Evolutionary conservation across 495 filamentous ascomycete species (phyloP), one percentile per base, ranked within the genome.

Genomic region (Daldinia grandis): DNA sequence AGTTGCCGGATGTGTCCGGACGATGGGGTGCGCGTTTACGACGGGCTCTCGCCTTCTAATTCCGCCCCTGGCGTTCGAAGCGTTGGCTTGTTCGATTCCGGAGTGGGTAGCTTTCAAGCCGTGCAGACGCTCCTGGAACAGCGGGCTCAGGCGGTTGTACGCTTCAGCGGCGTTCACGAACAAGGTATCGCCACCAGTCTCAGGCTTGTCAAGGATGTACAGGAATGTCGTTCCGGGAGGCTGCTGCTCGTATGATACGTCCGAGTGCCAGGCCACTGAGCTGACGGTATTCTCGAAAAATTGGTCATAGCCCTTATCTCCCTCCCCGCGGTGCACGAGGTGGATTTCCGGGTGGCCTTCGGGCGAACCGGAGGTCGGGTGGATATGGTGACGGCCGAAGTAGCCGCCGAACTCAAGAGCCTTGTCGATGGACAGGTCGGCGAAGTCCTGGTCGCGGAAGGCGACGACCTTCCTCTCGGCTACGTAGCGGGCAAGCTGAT

Each of bases 181-280:
- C 12, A 91, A 77, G 0, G 93, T 97, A 72, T 97, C 93, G 40
- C 93, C 92, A 19, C 93, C 92, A 0, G 87, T 86, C 61, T 85
- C 82, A n/a, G 93, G 92, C 40, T 82, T 87, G 76, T 95, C 92
- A 27, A 95, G 87, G 56, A 91, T 82, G 76, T 93, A 93, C 35
- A 97, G 78, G 79, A 95, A 93, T 0, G 92, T 93, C 0, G 91
- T 94, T 58, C 93, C 92, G 0, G 93, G 92, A n/a, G 93, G 92
- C 78, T 95, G 92, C 62, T 84, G 71, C 82, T 97, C 93, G 76
- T 93, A 95, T 4, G 88, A 90, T 0, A 94, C 90, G 78, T 97
- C 93, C 1, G 88, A 90, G 78, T 95, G 92, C 92, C 92, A 95
- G 1, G 89, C 85, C 0, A 91, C 88, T n/a, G 86, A 89, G 71